phyloP scores from a whole-genome alignment of 257 asterid species.

The Solanum virginianum region DNA sequence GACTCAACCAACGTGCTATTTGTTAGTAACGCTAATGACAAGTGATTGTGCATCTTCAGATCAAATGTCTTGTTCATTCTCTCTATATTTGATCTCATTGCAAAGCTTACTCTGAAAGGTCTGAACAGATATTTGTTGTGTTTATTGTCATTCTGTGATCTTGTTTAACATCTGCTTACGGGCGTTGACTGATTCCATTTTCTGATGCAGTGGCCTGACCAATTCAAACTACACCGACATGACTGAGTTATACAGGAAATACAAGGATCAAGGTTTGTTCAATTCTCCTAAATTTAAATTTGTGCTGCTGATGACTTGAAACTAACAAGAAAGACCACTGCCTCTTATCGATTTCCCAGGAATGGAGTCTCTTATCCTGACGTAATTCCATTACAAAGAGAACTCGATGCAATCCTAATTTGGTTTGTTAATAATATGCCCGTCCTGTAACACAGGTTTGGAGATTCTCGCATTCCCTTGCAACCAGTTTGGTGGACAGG shows the following conservation, averaged over 20 bases:
- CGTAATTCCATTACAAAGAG: background rate
- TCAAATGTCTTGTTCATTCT: background rate
- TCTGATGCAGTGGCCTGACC: slow-evolving; percentile 69
- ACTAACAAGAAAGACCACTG: background rate
- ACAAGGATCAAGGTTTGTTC: slow-evolving; percentile 65
- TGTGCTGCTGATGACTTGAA: background rate
- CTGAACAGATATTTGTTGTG: background rate
- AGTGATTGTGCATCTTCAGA: background rate
- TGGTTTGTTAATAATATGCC: background rate
- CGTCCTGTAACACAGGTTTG: slow-evolving; percentile 29
- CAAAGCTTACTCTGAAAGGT: background rate
- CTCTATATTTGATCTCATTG: background rate
- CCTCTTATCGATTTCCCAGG: background rate
- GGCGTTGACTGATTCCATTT: background rate
- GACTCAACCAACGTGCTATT: background rate
- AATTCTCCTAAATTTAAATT: background rate
- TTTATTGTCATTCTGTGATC: background rate
- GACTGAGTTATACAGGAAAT: slow-evolving; percentile 47
- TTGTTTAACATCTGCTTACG: background rate
- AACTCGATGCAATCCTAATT: background rate
- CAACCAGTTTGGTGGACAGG: slow-evolving; percentile 89
- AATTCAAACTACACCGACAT: slow-evolving; percentile 70
- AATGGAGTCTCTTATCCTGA: background rate
- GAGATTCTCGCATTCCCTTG: slow-evolving; percentile 96
- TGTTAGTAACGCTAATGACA: background rate